Conservation (phyloP, 2,329 filamentous ascomycete species). For the Diplodia sapinea region DNA sequence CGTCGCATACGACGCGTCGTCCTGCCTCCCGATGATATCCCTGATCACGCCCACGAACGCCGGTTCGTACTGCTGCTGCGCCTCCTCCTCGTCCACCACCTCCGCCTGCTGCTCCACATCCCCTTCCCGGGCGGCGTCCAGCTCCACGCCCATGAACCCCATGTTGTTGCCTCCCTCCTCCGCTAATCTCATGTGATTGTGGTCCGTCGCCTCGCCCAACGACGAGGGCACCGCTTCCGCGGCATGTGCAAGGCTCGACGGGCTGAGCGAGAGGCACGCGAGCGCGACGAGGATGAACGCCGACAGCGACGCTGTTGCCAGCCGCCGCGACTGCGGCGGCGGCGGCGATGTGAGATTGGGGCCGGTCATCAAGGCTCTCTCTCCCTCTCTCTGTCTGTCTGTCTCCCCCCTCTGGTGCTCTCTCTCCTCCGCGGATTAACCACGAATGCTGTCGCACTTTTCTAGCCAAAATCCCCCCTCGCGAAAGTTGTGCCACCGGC, state of each 20-base stretch:
- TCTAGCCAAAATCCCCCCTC: too few relatives aligned
- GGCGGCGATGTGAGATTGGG: slow-evolving; percentile 68
- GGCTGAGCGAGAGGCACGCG: slow-evolving; percentile 65
- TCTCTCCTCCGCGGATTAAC: too few relatives aligned
- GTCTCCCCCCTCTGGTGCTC: too few relatives aligned
- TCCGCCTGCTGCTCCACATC: slow-evolving; percentile 42
- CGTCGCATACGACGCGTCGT: background rate
- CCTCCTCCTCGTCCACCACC: slow-evolving; percentile 37
- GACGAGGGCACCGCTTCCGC: slow-evolving; percentile 60
- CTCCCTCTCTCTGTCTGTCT: background rate
- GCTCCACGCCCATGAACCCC: slow-evolving; percentile 52
- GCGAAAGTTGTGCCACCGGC: too few relatives aligned
- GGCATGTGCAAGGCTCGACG: slow-evolving; percentile 60
- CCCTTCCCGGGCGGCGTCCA: slow-evolving; percentile 49
- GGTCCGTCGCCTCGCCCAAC: slow-evolving; percentile 49
- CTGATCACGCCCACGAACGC: slow-evolving; percentile 67
- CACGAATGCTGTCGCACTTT: too few relatives aligned
- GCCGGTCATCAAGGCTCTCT: background rate
- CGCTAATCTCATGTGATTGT: slow-evolving; percentile 60
- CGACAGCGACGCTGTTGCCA: slow-evolving; percentile 63
- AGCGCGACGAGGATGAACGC: slow-evolving; percentile 65
- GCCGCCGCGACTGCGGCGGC: slow-evolving; percentile 72
- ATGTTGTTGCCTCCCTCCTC: slow-evolving; percentile 53
- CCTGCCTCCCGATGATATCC: slow-evolving; percentile 65
- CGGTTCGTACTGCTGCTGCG: slow-evolving; percentile 60